Base-by-base conservation (phyloP, 148 eudicot species). In the Rheum nobile region DNA sequence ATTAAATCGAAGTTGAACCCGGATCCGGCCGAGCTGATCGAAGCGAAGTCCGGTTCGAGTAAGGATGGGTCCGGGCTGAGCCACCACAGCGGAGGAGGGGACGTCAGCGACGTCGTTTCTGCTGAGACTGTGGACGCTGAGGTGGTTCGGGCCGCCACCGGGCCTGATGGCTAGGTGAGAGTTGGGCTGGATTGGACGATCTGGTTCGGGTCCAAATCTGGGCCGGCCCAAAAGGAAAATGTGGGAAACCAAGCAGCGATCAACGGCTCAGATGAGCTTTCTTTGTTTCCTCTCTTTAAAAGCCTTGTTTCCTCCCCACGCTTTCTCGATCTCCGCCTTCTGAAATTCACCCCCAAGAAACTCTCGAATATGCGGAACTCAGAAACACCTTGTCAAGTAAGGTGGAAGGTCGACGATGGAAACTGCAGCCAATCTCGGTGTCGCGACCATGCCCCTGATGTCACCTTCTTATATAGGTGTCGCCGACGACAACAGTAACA, bases 311-410 rank as follows among this genome's bases (percentile, higher is more conserved):
- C 41, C 70, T 65, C 39, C 12, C 70, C 70, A 65, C 39, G 39
- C 10, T 65, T 65, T 34, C 70, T 34, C n/a, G n/a, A n/a, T n/a
- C 68, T 14, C 68, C n/a, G 1, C 8, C 11, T n/a, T 10, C 1
- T 29, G 35, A 26, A 26, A 26, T 4, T 2, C 70, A 3, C 17
- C 8, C n/a, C 22, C 22, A 16, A 17, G 14, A 34, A 32, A 22
- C 63, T 26, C 48, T 39, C 72, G 12, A 79, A 41, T 75, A 90
- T 90, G 96, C 87, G 96, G 81, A 85, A 14, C 83, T 92, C 5
- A 80, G 97, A 0, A 92, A 92, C n/a, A n/a, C n/a, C n/a, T n/a
- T n/a, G n/a, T n/a, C n/a, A n/a, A n/a, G n/a, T n/a, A n/a, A n/a
- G n/a, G n/a, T n/a, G n/a, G n/a, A n/a, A n/a, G n/a, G n/a, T n/a